phyloP scores from a whole-genome alignment of 1,284 basidiomycete species.

The Tranzscheliella williamsii region DNA sequence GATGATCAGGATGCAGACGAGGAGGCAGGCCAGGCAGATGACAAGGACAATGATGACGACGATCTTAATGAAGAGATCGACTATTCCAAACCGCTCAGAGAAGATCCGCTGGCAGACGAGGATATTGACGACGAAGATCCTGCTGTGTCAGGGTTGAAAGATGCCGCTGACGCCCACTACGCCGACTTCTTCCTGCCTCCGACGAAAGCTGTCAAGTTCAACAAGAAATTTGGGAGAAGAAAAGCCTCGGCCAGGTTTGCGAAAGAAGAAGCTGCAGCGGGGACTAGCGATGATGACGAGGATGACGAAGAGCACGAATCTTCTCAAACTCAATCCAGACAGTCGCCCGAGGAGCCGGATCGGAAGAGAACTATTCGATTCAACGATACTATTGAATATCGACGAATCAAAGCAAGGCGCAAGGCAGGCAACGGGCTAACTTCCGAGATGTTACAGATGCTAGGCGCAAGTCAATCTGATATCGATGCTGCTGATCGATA shows the following conservation, averaged over 20 bases:
- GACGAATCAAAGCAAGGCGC: slow-evolving; percentile 63
- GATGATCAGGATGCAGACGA: slow-evolving; percentile 73
- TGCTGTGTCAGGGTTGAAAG: slow-evolving; percentile 8
- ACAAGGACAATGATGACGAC: slow-evolving; percentile 64
- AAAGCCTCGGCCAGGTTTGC: slow-evolving; percentile 32
- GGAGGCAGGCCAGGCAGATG: slow-evolving; percentile 66
- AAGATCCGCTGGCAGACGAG: slow-evolving; percentile 37
- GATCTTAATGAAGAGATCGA: slow-evolving; percentile 64
- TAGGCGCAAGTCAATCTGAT: slow-evolving; percentile 18
- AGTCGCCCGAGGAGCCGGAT: slow-evolving; percentile 57
- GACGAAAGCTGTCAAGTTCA: slow-evolving; percentile 32
- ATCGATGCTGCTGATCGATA: slow-evolving; percentile 17
- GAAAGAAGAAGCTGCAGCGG: slow-evolving; percentile 15
- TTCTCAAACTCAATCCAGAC: neutral
- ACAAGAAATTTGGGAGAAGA: slow-evolving; percentile 33
- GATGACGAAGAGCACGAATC: slow-evolving; percentile 7
- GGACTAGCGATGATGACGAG: slow-evolving; percentile 8
- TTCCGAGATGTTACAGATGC: slow-evolving; percentile 27
- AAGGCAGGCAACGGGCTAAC: slow-evolving; percentile 35
- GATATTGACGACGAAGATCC: slow-evolving; percentile 27
- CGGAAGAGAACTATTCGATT: slow-evolving; percentile 67
- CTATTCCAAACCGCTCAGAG: slow-evolving; percentile 48
- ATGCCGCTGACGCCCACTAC: slow-evolving; percentile 62
- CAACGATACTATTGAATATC: slow-evolving; percentile 77
- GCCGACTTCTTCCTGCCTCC: slow-evolving; percentile 67